These are phyloP conservation scores for Monsonia emarginata DNA, from an alignment of 441 rosid genomes.

Conservation along the genomic window DNA sequence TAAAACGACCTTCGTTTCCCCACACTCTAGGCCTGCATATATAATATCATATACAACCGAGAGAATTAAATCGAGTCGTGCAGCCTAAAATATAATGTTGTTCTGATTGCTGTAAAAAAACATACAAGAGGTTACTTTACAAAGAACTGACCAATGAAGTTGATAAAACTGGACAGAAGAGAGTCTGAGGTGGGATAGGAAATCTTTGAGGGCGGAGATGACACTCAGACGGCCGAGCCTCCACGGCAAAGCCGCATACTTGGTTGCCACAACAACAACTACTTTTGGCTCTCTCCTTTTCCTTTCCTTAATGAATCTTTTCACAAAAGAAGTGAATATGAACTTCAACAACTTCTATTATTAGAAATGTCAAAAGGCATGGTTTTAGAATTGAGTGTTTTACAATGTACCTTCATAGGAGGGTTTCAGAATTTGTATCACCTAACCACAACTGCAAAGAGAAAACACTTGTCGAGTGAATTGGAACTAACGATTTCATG, in stretches of 20 bases:
- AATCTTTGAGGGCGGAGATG: slow-evolving; percentile 62
- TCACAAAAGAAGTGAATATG: background rate
- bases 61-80: too few species aligned
- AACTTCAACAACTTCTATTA: background rate
- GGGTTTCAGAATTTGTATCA: slow-evolving; percentile 70
- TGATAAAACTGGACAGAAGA: slow-evolving; percentile 82
- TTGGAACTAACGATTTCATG: too few species aligned
- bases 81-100: slow-evolving; percentile 18
- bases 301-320: slow-evolving; percentile 72
- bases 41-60: too few species aligned
- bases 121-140: slow-evolving; percentile 6
- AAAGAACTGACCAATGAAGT: slow-evolving; percentile 90
- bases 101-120: background rate
- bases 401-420: slow-evolving; percentile 59
- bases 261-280: slow-evolving; percentile 67
- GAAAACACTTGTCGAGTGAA: too few species aligned
- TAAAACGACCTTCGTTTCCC: slow-evolving; percentile 83
- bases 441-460: slow-evolving; percentile 59
- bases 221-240: slow-evolving; percentile 87
- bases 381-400: too few species aligned
- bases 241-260: slow-evolving; percentile 95
- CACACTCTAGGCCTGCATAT: slow-evolving; percentile 95
- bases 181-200: slow-evolving; percentile 65
- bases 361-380: too few species aligned
- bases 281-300: slow-evolving; percentile 43